These are phyloP conservation scores for Heliocybe sulcata DNA, from an alignment of 1,284 basidiomycete species.

Conservation along the genomic window DNA sequence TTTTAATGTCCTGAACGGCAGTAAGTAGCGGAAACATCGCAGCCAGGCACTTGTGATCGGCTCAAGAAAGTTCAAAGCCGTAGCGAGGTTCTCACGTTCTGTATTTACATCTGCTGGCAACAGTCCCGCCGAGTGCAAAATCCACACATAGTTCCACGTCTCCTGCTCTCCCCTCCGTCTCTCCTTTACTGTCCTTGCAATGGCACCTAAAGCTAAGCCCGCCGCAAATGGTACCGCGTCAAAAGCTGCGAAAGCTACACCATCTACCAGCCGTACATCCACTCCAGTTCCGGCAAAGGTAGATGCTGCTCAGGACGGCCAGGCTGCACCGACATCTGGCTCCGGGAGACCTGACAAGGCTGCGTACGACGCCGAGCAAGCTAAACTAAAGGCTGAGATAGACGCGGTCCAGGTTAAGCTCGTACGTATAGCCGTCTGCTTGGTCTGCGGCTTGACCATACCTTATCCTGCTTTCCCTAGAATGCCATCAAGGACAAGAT, in stretches of 20 bases:
- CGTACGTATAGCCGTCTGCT: slow-evolving; percentile 39
- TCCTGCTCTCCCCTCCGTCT: slow-evolving; percentile 9
- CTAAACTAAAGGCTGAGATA: slow-evolving; percentile 76
- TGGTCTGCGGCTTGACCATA: not conserved
- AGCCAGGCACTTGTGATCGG: not conserved
- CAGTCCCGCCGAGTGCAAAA: slow-evolving; percentile 9
- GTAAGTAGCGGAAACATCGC: not conserved
- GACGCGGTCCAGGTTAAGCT: slow-evolving; percentile 74
- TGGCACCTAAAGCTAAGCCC: slow-evolving; percentile 50
- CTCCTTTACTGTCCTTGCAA: slow-evolving; percentile 17
- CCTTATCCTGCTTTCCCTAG: slow-evolving; percentile 30
- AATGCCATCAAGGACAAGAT: slow-evolving; percentile 78
- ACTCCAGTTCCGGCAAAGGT: slow-evolving; percentile 34
- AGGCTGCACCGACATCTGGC: slow-evolving; percentile 23
- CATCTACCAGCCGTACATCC: slow-evolving; percentile 25
- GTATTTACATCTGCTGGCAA: slow-evolving; percentile 5
- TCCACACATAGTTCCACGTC: slow-evolving; percentile 3
- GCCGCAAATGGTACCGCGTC: slow-evolving; percentile 31
- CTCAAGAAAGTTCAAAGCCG: slow-evolving; percentile 1
- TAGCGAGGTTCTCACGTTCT: not conserved
- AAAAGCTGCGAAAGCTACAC: slow-evolving; percentile 22
- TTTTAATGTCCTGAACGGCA: not conserved
- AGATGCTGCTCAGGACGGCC: slow-evolving; percentile 40
- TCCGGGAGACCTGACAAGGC: slow-evolving; percentile 75
- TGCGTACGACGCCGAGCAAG: slow-evolving; percentile 78